phyloP scores from a whole-genome alignment of 306 rosid genomes.

The Glycine tomentella region DNA sequence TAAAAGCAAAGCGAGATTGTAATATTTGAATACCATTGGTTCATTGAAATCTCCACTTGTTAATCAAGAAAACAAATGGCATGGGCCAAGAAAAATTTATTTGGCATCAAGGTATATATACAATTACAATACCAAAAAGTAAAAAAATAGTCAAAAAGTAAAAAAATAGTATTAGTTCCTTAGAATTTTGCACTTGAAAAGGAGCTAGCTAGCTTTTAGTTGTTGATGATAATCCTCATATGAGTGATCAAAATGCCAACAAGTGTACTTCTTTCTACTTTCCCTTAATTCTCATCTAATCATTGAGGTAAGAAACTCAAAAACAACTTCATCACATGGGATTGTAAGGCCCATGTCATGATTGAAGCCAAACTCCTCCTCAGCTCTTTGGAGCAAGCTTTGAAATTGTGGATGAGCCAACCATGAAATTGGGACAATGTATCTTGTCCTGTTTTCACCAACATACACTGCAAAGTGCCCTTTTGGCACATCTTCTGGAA shows the following conservation, averaged over 20 bases:
- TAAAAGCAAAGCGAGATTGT: not conserved
- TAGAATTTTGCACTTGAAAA: conserved; percentile 33
- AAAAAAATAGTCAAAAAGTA: conserved; percentile 41
- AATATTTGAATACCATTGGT: conserved; percentile 10
- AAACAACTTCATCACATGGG: conserved; percentile 83
- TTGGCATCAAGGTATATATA: conserved; percentile 38
- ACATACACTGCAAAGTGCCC: conserved; percentile 93
- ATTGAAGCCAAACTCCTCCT: conserved; percentile 86
- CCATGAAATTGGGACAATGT: conserved; percentile 81
- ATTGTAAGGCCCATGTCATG: conserved; percentile 84
- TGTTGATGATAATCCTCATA: not conserved
- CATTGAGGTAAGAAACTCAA: conserved; percentile 63
- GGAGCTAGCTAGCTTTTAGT: not conserved
- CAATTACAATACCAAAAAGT: conserved; percentile 34
- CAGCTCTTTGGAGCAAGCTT: conserved; percentile 71
- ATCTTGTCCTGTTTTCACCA: conserved; percentile 80
- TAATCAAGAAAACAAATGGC: conserved; percentile 10
- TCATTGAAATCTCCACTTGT: conserved; percentile 26
- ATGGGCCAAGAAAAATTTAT: conserved; percentile 31
- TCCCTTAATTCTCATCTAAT: conserved; percentile 51
- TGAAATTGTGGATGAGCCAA: conserved; percentile 78
- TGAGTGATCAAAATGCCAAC: not conserved
- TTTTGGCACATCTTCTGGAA: conserved; percentile 82
- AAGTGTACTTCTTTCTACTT: not conserved
- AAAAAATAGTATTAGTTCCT: conserved; percentile 20